Base-by-base conservation (phyloP, 306 rosid genomes). In the Luffa acutangula region DNA sequence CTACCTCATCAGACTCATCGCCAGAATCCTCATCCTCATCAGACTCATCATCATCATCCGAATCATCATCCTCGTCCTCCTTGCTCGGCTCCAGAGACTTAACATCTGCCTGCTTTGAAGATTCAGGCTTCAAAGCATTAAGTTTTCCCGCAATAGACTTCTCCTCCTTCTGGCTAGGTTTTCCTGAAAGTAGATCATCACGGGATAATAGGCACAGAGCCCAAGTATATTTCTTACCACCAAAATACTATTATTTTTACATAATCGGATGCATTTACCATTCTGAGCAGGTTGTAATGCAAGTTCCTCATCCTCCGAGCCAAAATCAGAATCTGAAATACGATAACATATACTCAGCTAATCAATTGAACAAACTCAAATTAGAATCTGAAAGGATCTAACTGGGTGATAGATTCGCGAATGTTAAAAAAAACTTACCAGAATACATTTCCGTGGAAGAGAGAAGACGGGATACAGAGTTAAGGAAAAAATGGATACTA, bases 31-130 rank as follows among this genome's bases (percentile, higher is more conserved):
- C 88, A 2, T 82, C 89, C 11, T 84, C 89, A 72, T 84, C 92
- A 48, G 82, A 80, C 0, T 80, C 90, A 3, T 85, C 88, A 25
- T 86, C 85, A 14, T 80, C 80, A 2, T 76, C 90, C 25, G 91
- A 85, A 0, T 80, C 93, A 0, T 85, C 89, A 15, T 80, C 87
- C 0, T 78, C 81, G 1, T 80, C 89, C 54, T 88, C 89, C 59
- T 89, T 89, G 81, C 72, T 87, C 5, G 91, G 93, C 3, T 85
- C 95, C 49, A 83, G 80, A 76, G 88, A 81, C 63, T 90, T 95
- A 9, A 81, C 96, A 12, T 89, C 83, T 4, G 79, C 82, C 77
- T 91, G 92, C 34, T 79, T 85, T 20, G 88, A 15, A 12, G 86
- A 51, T 77, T 80, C 83, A 20, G 62, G 77, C 77, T 86, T 90